These are phyloP conservation scores for Albizia julibrissin DNA, from an alignment of 306 rosid genomes.

Conservation along the genomic window DNA sequence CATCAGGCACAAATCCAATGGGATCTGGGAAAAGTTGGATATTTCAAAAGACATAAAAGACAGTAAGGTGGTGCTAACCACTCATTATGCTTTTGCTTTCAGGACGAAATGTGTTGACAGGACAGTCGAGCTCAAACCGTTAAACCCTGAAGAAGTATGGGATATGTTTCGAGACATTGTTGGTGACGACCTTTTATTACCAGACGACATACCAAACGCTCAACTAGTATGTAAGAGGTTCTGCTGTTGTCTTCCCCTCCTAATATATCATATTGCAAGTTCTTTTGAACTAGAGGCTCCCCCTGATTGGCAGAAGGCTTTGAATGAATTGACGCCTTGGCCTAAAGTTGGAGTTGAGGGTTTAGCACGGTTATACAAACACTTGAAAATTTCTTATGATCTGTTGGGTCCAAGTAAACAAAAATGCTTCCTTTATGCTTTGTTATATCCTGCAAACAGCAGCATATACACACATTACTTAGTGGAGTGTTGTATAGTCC, in stretches of 20 bases:
- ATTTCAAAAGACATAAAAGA: conserved; percentile 9
- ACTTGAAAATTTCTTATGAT: too few relatives aligned
- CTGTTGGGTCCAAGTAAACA: too few relatives aligned
- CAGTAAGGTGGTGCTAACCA: conserved; percentile 32
- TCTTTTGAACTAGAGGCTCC: neutral
- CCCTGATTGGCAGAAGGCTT: conserved; percentile 21
- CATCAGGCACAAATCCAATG: neutral
- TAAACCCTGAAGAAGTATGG: conserved; percentile 34
- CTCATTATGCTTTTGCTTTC: neutral
- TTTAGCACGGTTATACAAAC: too few relatives aligned
- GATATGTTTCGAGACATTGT: conserved; percentile 30
- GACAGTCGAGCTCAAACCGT: neutral
- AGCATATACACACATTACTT: too few relatives aligned
- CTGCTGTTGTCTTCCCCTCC: conserved; percentile 31
- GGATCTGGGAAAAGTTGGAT: conserved; percentile 6
- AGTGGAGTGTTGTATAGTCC: too few relatives aligned
- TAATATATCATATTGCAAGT: conserved; percentile 32
- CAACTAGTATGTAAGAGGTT: neutral
- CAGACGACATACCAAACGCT: too few relatives aligned
- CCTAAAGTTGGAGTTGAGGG: too few relatives aligned
- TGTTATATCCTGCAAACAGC: too few relatives aligned
- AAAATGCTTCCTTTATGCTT: too few relatives aligned
- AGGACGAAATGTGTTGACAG: neutral
- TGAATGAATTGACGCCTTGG: neutral
- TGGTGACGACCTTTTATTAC: too few relatives aligned